A percentile compares a stretch with the other conserved stretches of the same genome.
Evolutionary conservation across 2,329 filamentous ascomycete species (phyloP).

Genomic region (Claviceps monticola): DNA sequence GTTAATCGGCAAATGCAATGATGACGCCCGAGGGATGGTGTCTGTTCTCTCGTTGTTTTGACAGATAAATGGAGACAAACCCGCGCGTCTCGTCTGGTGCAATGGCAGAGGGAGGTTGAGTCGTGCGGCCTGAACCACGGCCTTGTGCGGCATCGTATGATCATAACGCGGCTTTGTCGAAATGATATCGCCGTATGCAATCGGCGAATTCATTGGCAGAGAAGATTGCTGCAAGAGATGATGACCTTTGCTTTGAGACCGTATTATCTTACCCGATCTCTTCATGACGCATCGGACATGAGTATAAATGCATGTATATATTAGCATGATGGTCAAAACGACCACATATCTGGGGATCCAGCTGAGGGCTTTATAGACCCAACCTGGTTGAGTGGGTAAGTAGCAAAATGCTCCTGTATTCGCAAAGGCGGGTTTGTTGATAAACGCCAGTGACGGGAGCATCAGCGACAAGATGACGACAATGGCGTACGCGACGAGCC

Average conservation of each 20-base stretch:
- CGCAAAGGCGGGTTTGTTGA: conserved; percentile 42
- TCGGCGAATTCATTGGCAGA: conserved; percentile 16
- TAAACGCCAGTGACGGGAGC: conserved; percentile 49
- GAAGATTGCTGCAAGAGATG: conserved; percentile 3
- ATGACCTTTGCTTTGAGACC: background rate
- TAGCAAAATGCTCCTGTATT: conserved; percentile 57
- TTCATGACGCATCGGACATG: conserved; percentile 41
- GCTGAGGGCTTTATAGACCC: conserved; percentile 53
- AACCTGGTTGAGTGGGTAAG: conserved; percentile 50
- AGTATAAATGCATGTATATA: conserved; percentile 57
- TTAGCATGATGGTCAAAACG: conserved; percentile 45
- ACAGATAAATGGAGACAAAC: background rate
- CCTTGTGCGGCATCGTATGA: conserved; percentile 4
- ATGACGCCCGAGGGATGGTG: background rate
- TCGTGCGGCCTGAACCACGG: background rate
- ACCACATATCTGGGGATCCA: conserved; percentile 67
- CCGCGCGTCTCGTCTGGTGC: background rate
- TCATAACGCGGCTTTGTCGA: conserved; percentile 14
- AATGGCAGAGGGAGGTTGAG: background rate
- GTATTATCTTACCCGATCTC: conserved; percentile 19
- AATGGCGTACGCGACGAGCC: conserved; percentile 41
- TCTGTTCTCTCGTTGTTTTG: background rate
- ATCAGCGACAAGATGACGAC: conserved; percentile 45
- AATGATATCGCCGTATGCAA: conserved; percentile 20
- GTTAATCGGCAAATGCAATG: too few relatives aligned